Base-by-base conservation (phyloP, 1,139 yeast species). In the Arxiozyma slooffiae region DNA sequence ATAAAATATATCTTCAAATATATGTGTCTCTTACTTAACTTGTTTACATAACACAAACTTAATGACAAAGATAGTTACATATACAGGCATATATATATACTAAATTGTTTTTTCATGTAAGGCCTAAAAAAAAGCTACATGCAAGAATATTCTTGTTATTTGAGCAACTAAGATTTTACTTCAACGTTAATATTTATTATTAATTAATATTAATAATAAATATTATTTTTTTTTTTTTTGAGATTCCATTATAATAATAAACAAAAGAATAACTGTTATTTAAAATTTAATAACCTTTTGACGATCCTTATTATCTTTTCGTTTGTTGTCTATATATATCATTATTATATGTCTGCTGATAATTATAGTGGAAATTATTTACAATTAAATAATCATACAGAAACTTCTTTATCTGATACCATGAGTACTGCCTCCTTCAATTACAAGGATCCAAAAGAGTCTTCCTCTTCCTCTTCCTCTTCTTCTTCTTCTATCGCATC, bases 401-500 rank as follows among this genome's bases (percentile, higher is more conserved):
- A 34, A 16, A 17, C 45, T 37, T 47, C 43, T 39, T 20, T 44
- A 18, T 21, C 52, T 18, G 30, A 21, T 8, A 37, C 34, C 16
- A 37, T 23, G 17, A 39, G 38, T 36, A 34, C 23, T 8, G 26
- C 36, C 8, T 26, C 44, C 20, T 37, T 42, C n/a, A 43, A 44
- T 40, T 18, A 22, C 21, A 44, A 38, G 16, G 36, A 7, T 23
- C 17, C 39, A 37, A 41, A n/a, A 36, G 24, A 37, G 8, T 38
- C 46, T 36, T 48, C 48, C 21, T 11, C 42, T 23, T 26, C 44
- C n/a, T 34, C 43, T 18, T 46, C 49, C 30, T 26, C 44, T 18
- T 34, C 43, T 18, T 46, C 49, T n/a, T 38, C 46, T n/a, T 47
- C 47, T 11, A 44, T 48, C 14, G 40, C 49, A 11, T 39, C 47